phyloP scores from a whole-genome alignment of 1,284 basidiomycete species.

The Sphagnurus paluster region DNA sequence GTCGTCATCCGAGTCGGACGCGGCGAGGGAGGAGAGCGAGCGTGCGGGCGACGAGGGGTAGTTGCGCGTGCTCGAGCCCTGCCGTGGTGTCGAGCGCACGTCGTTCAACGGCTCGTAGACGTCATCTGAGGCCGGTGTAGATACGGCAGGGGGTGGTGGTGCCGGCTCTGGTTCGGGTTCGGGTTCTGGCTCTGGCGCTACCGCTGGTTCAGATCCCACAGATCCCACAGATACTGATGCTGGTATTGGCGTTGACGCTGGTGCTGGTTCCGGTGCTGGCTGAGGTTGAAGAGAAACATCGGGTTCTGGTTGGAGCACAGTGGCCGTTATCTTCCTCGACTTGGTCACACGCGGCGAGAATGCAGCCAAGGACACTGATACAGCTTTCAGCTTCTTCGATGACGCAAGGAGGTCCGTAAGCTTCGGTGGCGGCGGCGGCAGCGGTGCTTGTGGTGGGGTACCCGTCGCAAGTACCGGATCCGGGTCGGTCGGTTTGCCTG shows the following conservation, averaged over 20 bases:
- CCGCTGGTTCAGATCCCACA: too few relatives aligned
- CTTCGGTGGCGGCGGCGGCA: conserved; percentile 14
- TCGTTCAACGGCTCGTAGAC: conserved; percentile 8
- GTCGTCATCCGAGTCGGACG: conserved; percentile 24
- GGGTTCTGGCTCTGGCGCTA: background rate
- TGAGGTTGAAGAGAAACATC: too few relatives aligned
- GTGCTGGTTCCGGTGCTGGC: background rate
- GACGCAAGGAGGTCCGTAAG: conserved; percentile 24
- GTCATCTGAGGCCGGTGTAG: too few relatives aligned
- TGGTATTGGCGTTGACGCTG: background rate
- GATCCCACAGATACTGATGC: too few relatives aligned
- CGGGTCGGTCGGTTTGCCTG: too few relatives aligned
- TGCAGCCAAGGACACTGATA: too few relatives aligned
- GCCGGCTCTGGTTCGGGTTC: too few relatives aligned
- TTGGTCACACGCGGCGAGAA: conserved; percentile 7
- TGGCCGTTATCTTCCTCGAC: background rate
- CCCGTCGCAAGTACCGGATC: too few relatives aligned
- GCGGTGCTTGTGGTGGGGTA: too few relatives aligned
- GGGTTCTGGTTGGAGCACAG: too few relatives aligned
- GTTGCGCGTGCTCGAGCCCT: conserved; percentile 6
- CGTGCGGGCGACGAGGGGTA: conserved; percentile 26
- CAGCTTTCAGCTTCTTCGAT: conserved; percentile 16
- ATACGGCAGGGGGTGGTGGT: too few relatives aligned
- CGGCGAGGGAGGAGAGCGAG: conserved; percentile 31
- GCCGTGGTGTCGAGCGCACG: conserved; percentile 3